A percentile compares a stretch with the other conserved stretches of the same genome.
Evolutionary conservation across 768 basidiomycete species (phyloP).

Genomic region (Tulasnella sp.): DNA sequence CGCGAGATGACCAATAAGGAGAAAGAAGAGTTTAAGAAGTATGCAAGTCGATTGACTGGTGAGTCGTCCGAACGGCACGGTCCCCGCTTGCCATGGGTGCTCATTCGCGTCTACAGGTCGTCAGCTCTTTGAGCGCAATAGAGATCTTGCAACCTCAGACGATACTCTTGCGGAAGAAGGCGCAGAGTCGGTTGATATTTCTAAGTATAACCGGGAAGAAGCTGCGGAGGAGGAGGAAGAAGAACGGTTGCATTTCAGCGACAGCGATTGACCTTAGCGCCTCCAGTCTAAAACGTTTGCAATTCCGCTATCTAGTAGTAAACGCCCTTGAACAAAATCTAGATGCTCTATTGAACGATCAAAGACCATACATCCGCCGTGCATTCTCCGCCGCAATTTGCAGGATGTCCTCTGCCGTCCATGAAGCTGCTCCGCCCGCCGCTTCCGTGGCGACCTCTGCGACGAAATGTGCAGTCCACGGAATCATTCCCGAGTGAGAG

Average conservation of each 20-base stretch:
- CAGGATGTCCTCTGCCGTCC: constrained; percentile 16
- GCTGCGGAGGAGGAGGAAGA: constrained; percentile 58
- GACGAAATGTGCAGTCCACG: constrained; percentile 78
- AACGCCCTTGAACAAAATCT: constrained; percentile 1
- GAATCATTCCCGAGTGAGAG: constrained; percentile 76
- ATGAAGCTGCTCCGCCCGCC: constrained; percentile 1
- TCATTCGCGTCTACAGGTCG: constrained; percentile 54
- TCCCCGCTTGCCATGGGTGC: no score
- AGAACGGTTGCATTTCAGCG: constrained; percentile 69
- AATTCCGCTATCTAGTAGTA: neutral
- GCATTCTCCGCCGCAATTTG: constrained; percentile 63
- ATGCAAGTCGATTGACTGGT: constrained; percentile 66
- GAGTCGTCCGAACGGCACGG: constrained; percentile 33
- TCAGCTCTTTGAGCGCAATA: constrained; percentile 85
- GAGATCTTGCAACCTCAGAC: constrained; percentile 65
- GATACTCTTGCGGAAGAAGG: constrained; percentile 77
- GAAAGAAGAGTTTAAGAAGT: constrained; percentile 74
- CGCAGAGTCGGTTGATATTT: constrained; percentile 79
- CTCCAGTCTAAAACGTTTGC: neutral
- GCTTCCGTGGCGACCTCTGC: constrained; percentile 45
- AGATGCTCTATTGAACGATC: constrained; percentile 5
- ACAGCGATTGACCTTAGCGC: constrained; percentile 62
- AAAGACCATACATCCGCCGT: constrained; percentile 52
- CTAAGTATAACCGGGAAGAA: constrained; percentile 74
- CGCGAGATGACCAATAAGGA: constrained; percentile 72